Base-by-base conservation (phyloP, 257 asterid genomes). In the Forsythia viridissima region DNA sequence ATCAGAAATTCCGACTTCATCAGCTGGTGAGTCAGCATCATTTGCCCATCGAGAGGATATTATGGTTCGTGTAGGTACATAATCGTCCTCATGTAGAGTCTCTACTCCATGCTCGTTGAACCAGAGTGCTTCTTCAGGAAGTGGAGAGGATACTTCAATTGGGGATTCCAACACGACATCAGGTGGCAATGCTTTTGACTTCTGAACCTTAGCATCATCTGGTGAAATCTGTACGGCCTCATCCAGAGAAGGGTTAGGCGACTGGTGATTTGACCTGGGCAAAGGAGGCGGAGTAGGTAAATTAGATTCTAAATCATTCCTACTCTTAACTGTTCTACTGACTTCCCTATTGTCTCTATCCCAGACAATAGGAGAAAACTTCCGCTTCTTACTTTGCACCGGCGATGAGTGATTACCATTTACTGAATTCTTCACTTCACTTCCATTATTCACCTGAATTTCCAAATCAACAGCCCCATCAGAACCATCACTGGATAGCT, bases 281-380 rank as follows among this genome's bases (percentile, higher is more conserved):
- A 73, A n/a, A 40, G 86, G 85, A 63, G 86, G 89, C 6, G 88
- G 85, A 24, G 83, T 81, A 55, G 82, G 88, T 48, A 81, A 81
- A 76, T 52, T 71, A 16, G 73, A 63, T 76, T 77, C 86, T 39
- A 82, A 76, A 4, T 73, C 71, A 70, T 74, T 84, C 78, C 80
- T 85, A 84, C 79, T 84, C 84, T 87, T 85, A 16, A 77, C 77
- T 24, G 76, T 68, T 80, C 80, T 82, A 78, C 69, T 82, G 4
- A 63, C 83, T 73, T 85, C 88, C 84, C 85, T 85, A 79, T 89
- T 90, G 80, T 91, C 97, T 81, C 91, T 88, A 75, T 94, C 98
- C 97, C 98, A 94, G 59, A 91, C 88, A 85, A 93, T 90, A 24
- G 99, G 99, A 0, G 97, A 90, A 79, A 86, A 93, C 84, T 92